Base-by-base conservation (phyloP, 2,329 filamentous ascomycete species). In the Trichoderma semiorbis region DNA sequence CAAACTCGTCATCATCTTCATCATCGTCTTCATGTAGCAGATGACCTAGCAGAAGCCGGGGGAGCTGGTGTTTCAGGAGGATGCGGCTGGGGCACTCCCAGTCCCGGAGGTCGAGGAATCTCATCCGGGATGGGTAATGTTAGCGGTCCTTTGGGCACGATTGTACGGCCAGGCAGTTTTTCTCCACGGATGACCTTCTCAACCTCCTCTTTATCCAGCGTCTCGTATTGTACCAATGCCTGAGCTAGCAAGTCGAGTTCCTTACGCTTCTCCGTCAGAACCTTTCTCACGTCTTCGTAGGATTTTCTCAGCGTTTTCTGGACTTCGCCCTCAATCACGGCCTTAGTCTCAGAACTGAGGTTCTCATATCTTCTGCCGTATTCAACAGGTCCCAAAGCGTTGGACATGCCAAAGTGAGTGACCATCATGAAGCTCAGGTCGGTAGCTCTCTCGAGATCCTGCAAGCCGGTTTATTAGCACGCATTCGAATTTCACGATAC, bases 211-310 rank as follows among this genome's bases (percentile, higher is more conserved):
- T 92, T 93, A 80, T 92, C 92, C 66, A 99, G 84, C 0, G 94
- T 98, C 85, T 99, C 96, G 81, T 98, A 98, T 81, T 98, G 91
- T 39, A 99, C 90, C 11, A 99, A 87, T 7, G 95, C 96, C 78
- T 95, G 91, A 32, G 96, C 95, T 11, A 99, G 85, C 12, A 93
- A 85, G 77, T 99, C 95, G 8, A 99, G 87, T 81, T 97, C 95
- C 72, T 92, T 91, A 70, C 94, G 90, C 80, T 92, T 93, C 43
- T 89, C 88, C 1, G 87, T 89, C 61, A 99, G 83, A 5, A 98
- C 86, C 61, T 88, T 87, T 60, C 85, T 83, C 55, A 95, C 94
- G 43, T 94, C 92, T 70, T 89, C 85, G 73, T 94, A 92, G 18
- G 92, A 93, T 78, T 96, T 95, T 77, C 94, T 92, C 57, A 98